Evolutionary conservation across 2,329 filamentous ascomycete species (phyloP), one percentile per base, ranked within the genome.

Genomic region (Epichloe glyceriae): DNA sequence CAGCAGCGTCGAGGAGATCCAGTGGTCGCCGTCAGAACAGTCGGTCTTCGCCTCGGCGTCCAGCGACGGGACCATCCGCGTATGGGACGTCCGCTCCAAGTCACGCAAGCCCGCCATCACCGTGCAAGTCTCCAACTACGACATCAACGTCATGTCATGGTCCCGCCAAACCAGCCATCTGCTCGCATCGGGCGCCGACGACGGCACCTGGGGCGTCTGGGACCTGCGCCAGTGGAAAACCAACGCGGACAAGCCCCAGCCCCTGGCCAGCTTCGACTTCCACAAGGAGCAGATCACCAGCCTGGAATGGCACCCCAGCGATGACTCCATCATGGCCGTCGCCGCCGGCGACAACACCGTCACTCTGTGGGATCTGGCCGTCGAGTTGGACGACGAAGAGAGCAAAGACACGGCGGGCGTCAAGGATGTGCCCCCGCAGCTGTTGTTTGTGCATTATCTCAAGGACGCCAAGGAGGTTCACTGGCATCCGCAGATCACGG

Each of bases 101-200:
- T 88, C 84, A 57, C 83, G 87, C 56, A 86, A 85, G 64, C 82
- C 89, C n/a, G 90, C 89, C 43, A 79, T 98, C 54, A 88, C 85
- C 51, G 85, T 97, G 52, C 80, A 88, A 63, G 84, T 93, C 57
- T 93, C 86, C 64, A 74, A 80, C 51, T 82, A 83, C 47, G 93
- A 98, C 62, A 88, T 97, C 62, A 98, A 98, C 64, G 93, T 98
- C 54, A 85, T 97, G 71, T 93, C 86, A 54, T 98, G 93, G 93
- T 95, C 89, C 38, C 80, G 79, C 43, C 83, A 90, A 68, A 95
- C 90, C 1, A 80, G 83, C 20, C 89, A 97, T 67, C 79, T 98
- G 37, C 81, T 98, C 37, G 91, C 91, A 1, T 89, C 90, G 0
- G 93, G 93, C 43, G 89, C 87, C 55, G 93, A 98, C 62, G 88